Conservation (phyloP, 2,329 filamentous ascomycete genomes). For the Hymenoscyphus infarciens region DNA sequence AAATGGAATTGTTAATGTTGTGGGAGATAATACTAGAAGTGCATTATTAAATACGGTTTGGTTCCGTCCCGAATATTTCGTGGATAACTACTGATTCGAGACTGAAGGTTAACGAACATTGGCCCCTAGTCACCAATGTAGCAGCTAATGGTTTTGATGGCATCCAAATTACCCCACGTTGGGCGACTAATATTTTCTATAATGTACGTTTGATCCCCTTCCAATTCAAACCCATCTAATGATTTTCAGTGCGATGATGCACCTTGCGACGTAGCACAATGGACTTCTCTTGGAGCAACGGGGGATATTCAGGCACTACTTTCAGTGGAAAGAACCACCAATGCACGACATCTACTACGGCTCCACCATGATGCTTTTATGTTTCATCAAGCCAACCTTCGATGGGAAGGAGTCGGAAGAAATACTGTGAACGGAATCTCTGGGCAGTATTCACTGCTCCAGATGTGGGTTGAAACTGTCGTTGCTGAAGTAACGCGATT, state of each 20-base stretch:
- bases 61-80: not conserved
- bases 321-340: conserved; percentile 47
- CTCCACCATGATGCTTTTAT: conserved; percentile 37
- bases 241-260: conserved; percentile 46
- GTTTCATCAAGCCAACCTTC: conserved; percentile 59
- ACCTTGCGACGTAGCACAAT: conserved; percentile 44
- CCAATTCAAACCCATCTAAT: not conserved
- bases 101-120: conserved; percentile 40
- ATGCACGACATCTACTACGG: conserved; percentile 52
- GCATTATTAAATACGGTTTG: conserved; percentile 46
- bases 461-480: conserved; percentile 30
- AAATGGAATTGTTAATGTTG: conserved; percentile 53
- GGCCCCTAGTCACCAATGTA: conserved; percentile 51
- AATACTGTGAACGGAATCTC: conserved; percentile 18
- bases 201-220: conserved; percentile 37
- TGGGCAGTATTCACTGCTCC: conserved; percentile 17
- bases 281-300: conserved; percentile 54
- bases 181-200: conserved; percentile 61
- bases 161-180: conserved; percentile 55
- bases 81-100: not conserved
- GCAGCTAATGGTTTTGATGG: conserved; percentile 52
- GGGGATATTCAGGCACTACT: conserved; percentile 52
- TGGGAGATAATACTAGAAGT: conserved; percentile 59
- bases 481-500: conserved; percentile 22
- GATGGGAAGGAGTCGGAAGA: conserved; percentile 34